A percentile compares a stretch with the other conserved stretches of the same genome.
These are phyloP conservation scores for Fusarium phyllophilum DNA, from an alignment of 2,329 filamentous ascomycete species.

Conservation along the genomic window DNA sequence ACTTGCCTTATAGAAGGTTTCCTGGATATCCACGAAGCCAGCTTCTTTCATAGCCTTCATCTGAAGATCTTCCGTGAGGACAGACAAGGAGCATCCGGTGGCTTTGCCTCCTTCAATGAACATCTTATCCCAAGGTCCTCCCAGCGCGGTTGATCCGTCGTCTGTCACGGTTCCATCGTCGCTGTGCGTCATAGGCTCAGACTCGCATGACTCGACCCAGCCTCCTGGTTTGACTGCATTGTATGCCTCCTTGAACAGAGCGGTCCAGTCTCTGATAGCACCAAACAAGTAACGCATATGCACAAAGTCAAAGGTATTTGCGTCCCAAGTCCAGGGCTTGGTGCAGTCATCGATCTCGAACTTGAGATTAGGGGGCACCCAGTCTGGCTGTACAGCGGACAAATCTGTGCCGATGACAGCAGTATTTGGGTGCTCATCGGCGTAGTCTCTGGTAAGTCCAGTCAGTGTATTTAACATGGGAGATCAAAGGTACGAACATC, in stretches of 20 bases:
- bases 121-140: conserved; percentile 11
- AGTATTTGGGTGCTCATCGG: conserved; percentile 10
- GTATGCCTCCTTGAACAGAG: conserved; percentile 11
- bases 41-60: conserved; percentile 14
- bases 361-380: conserved; percentile 11
- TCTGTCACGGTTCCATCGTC: conserved; percentile 12
- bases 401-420: conserved; percentile 12
- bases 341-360: conserved; percentile 22
- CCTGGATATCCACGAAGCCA: conserved; percentile 12
- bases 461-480: accelerated
- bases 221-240: conserved; percentile 6
- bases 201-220: conserved; percentile 17
- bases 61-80: conserved; percentile 2
- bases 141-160: not conserved
- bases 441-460: conserved; percentile 2
- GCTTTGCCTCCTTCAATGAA: conserved; percentile 12
- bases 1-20: conserved; percentile 7
- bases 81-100: not conserved
- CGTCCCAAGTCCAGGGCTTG: conserved; percentile 9
- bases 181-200: conserved; percentile 3
- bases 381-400: conserved; percentile 11
- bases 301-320: conserved; percentile 6
- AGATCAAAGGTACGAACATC: not conserved
- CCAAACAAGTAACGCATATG: conserved; percentile 22
- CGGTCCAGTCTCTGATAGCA: conserved; percentile 1